These are phyloP conservation scores for Nakaseomyces kungkrabaensis DNA, from an alignment of 1,139 yeast genomes.

Conservation along the genomic window DNA sequence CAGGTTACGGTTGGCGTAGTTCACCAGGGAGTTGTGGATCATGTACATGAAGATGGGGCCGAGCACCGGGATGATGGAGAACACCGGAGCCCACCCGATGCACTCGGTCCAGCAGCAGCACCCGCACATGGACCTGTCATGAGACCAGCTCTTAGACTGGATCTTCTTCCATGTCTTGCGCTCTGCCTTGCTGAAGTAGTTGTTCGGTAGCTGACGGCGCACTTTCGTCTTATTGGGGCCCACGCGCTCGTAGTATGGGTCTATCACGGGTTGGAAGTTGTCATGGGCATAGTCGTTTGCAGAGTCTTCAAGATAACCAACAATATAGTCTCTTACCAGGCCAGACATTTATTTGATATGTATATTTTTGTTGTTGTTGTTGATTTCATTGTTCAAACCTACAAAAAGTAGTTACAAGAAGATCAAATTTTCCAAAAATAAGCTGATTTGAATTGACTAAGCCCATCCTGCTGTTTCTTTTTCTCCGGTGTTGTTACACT, in stretches of 20 bases:
- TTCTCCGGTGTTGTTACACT: too few species aligned
- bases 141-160: slow-evolving; percentile 74
- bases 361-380: background rate
- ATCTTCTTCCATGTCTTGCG: slow-evolving; percentile 59
- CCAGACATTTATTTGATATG: too few species aligned
- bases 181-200: slow-evolving; percentile 50
- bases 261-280: slow-evolving; percentile 30
- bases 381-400: background rate
- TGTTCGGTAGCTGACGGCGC: slow-evolving; percentile 46
- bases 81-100: slow-evolving; percentile 62
- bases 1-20: slow-evolving; percentile 39
- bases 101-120: slow-evolving; percentile 71
- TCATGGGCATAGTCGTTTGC: slow-evolving; percentile 23
- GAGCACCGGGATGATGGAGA: slow-evolving; percentile 60
- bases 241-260: slow-evolving; percentile 53
- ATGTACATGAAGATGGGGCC: slow-evolving; percentile 78
- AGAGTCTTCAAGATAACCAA: slow-evolving; percentile 18
- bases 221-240: slow-evolving; percentile 37
- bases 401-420: too few species aligned
- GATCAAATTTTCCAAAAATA: too few species aligned
- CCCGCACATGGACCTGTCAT: slow-evolving; percentile 70
- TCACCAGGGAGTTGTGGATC: slow-evolving; percentile 58
- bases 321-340: slow-evolving; percentile 10
- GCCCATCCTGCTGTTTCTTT: too few species aligned
- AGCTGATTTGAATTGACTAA: too few species aligned